Percentiles rank a stretch among this genome's conserved stretches.
Evolutionary conservation across 1,284 basidiomycete genomes (phyloP).

Genomic region (Lentinus polychrous): DNA sequence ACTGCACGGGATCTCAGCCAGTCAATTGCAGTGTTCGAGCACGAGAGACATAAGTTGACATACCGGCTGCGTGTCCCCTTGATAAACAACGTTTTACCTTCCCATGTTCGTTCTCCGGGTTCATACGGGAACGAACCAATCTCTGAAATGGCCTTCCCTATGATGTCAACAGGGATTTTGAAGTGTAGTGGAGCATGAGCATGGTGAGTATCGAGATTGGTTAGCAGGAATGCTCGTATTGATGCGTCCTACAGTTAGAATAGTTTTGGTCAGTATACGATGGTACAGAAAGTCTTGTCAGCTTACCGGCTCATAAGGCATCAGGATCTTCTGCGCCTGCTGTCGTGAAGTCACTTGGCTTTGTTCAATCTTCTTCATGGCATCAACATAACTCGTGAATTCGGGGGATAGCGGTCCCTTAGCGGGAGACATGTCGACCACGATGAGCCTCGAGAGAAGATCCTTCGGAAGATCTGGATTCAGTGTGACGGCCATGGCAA

Average conservation of each 20-base stretch:
- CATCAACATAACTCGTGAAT: slow-evolving; percentile 58
- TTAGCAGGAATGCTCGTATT: slow-evolving; percentile 75
- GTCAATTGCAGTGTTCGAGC: background rate
- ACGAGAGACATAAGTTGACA: slow-evolving; percentile 17
- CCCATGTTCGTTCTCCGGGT: slow-evolving; percentile 50
- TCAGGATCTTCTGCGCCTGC: slow-evolving; percentile 61
- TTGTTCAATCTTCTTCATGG: slow-evolving; percentile 64
- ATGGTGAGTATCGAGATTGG: slow-evolving; percentile 51
- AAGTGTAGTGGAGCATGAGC: slow-evolving; percentile 44
- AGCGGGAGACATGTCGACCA: slow-evolving; percentile 77
- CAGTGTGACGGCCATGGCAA: slow-evolving; percentile 75
- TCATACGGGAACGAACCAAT: slow-evolving; percentile 74
- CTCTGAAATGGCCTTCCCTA: slow-evolving; percentile 53
- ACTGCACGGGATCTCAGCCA: slow-evolving; percentile 25
- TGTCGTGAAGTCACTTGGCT: slow-evolving; percentile 48
- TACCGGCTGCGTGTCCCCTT: slow-evolving; percentile 76
- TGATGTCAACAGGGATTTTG: slow-evolving; percentile 63
- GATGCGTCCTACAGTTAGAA: slow-evolving; percentile 50
- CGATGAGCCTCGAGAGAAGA: slow-evolving; percentile 58
- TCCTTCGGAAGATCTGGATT: slow-evolving; percentile 38
- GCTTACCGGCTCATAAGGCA: slow-evolving; percentile 50
- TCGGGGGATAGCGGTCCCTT: slow-evolving; percentile 57
- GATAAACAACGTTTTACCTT: slow-evolving; percentile 64
- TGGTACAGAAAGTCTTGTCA: background rate
- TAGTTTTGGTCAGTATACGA: background rate